Evolutionary conservation across 208 protist species (phyloP), one percentile per base, ranked within the genome.

Genomic region (Blechomonas ayalai): DNA sequence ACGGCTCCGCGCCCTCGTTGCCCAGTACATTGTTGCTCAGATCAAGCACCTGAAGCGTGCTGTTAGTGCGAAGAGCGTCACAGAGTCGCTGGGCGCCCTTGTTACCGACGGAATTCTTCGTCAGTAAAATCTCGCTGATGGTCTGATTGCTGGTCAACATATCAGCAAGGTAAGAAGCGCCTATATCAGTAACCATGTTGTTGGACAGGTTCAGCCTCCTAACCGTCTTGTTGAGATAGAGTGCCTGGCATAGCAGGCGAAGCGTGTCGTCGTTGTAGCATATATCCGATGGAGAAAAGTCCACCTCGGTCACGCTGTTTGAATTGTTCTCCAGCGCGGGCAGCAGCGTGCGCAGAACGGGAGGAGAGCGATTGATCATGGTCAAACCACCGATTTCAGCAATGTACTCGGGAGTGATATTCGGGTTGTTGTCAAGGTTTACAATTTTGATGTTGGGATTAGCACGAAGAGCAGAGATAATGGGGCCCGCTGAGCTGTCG

Each of bases 171-270:
- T 52, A 76, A 16, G 45, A 19, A 0, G 68, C 73, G 10, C 86
- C 90, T 12, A 61, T 55, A 39, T 92, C 87, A 25, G 83, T 82
- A 35, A 95, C 67, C 29, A 72, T 45, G 66, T 91, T 95, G 71
- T 83, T 67, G 1, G 80, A 82, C 8, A 92, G 53, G 49, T 88
- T 82, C 13, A 95, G 47, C 47, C 26, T 64, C 16, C 39, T 70
- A 13, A 95, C 76, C 25, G 31, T 44, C 15, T 49, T 61, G 44
- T 92, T 95, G 18, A 61, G 28, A 4, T 56, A 34, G 9, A 95
- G 52, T 8, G 80, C 77, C 26, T 81, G 73, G 38, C 61, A 74
- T 33, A 95, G 59, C 3, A 90, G 43, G 49, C 70, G 73, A 16
- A 91, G 67, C 2, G 50, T 70, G 33, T 81, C 59, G 45, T 93